Conservation (phyloP, 176 grass and related monocot genomes). For the Bolboschoenus planiculmis region DNA sequence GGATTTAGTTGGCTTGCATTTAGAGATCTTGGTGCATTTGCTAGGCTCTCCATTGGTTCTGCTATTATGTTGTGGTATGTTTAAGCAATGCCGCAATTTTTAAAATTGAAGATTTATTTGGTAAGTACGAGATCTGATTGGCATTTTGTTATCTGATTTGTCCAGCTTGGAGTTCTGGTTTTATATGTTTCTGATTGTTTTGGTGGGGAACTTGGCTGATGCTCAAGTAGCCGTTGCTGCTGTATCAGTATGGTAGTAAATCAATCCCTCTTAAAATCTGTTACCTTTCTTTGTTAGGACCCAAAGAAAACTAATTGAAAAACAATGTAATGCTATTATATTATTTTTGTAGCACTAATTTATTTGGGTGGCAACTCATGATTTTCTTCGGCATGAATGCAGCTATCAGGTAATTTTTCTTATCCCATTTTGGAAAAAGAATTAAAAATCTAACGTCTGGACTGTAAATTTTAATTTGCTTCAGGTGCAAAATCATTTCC, state of each 20-base stretch:
- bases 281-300: neutral
- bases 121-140: neutral
- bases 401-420: slow-evolving; percentile 55
- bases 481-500: neutral
- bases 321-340: neutral
- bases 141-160: neutral
- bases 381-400: slow-evolving; percentile 94
- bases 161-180: slow-evolving; percentile 77
- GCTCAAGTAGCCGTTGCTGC: slow-evolving; percentile 77
- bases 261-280: neutral
- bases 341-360: slow-evolving; percentile 38
- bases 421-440: neutral
- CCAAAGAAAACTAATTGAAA: neutral
- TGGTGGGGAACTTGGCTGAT: slow-evolving; percentile 62
- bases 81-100: neutral
- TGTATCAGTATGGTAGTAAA: slow-evolving; percentile 63
- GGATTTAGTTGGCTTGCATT: slow-evolving; percentile 62
- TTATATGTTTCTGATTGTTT: slow-evolving; percentile 76
- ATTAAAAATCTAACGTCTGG: neutral
- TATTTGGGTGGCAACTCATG: slow-evolving; percentile 84
- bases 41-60: slow-evolving; percentile 73
- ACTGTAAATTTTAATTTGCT: neutral
- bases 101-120: neutral
- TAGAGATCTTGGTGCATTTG: slow-evolving; percentile 45
- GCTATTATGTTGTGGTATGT: slow-evolving; percentile 75